Evolutionary conservation across 1,139 yeast species (phyloP), one percentile per base, ranked within the genome.

Genomic region (Taphrina flavorubra): DNA sequence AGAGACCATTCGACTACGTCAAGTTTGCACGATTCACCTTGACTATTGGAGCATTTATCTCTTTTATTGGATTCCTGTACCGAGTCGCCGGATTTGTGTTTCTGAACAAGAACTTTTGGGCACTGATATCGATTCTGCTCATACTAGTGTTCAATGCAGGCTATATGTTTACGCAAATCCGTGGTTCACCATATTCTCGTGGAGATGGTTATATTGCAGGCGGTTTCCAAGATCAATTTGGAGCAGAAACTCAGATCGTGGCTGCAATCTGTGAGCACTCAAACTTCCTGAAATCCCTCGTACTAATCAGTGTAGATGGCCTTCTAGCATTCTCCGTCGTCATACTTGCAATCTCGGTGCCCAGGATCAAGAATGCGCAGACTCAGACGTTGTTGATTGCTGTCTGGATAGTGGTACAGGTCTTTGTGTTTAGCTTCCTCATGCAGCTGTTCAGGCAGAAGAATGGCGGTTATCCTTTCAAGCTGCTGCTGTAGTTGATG

Each of bases 121-220:
- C 88, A 63, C 84, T 85, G 4, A 69, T 83, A 16, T 82, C 90
- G 3, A 80, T 90, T 31, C 80, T 89, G 57, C 75, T 85, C 14
- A 83, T 90, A 37, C 81, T 92, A 72, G 80, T 92, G 74, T 90
- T 92, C 81, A 87, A 86, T 66, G 83, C 95, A 13, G 99, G 99
- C 16, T 90, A 92, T 79, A 94, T 94, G 99, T 94, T 86, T 83
- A 92, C 91, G 77, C 85, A 86, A 74, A 94, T 94, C 72, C 86
- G 98, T 77, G 84, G 84, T 56, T 83, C 87, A 8, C 96, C 91
- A 20, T 89, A 87, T 75, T 82, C 88, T 47, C 87, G 86, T 70
- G 47, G 47, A 7, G 83, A 82, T 67, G 81, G 81, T 8, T 92
- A 90, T 77, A 85, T 92, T 75, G 82, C 83, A 7, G 85, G 82